These are phyloP conservation scores for Syncephalis plumigaleata DNA, from an alignment of 371 early-diverging fungal genomes.

Conservation along the genomic window DNA sequence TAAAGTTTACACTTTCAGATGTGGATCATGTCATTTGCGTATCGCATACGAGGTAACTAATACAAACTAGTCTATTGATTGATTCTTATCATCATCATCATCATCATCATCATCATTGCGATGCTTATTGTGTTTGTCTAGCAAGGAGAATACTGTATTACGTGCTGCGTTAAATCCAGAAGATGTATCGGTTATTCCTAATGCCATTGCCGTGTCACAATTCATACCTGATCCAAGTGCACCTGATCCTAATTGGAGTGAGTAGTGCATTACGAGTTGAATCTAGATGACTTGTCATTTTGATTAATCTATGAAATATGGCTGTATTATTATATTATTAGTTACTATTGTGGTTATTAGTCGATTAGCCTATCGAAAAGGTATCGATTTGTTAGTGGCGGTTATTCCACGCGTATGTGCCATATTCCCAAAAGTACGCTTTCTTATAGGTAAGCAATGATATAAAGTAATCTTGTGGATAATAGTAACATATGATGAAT, in stretches of 20 bases:
- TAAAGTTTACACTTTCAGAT: constrained; percentile 88
- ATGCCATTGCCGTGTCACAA: constrained; percentile 87
- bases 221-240: constrained; percentile 72
- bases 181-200: constrained; percentile 96
- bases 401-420: constrained; percentile 91
- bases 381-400: constrained; percentile 84
- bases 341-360: constrained; percentile 90
- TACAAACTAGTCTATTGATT: not conserved
- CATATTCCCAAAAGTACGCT: constrained; percentile 59
- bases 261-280: too few relatives aligned
- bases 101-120: not conserved
- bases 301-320: not conserved
- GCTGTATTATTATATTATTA: constrained; percentile 8
- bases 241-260: constrained; percentile 61
- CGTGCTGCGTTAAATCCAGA: constrained; percentile 80
- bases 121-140: constrained; percentile 9
- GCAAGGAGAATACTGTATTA: constrained; percentile 95
- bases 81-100: not conserved
- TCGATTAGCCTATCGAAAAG: constrained; percentile 93
- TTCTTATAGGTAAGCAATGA: constrained; percentile 79
- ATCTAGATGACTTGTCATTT: too few relatives aligned
- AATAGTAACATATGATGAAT: constrained; percentile 1
- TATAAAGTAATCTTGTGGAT: not conserved
- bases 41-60: constrained; percentile 74
- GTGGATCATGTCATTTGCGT: constrained; percentile 97